These are phyloP conservation scores for Ormosia emarginata DNA, from an alignment of 306 rosid species.

Conservation along the genomic window DNA sequence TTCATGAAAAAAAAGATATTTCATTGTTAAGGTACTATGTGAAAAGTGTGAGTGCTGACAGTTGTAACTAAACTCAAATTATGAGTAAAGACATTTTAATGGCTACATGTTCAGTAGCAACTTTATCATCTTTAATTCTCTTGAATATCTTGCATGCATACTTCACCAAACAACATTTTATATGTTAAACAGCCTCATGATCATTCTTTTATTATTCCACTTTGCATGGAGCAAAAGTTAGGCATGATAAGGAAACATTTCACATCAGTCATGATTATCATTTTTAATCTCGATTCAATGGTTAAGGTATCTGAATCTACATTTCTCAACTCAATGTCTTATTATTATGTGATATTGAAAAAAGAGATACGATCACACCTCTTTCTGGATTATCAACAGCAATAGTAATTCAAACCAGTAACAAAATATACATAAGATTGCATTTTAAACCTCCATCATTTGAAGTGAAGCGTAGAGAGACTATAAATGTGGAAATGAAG, in stretches of 20 bases:
- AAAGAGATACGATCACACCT: background rate
- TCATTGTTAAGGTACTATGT: background rate
- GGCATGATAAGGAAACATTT: background rate
- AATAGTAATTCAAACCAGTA: background rate
- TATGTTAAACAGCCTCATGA: background rate
- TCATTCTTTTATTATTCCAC: background rate
- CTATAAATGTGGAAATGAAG: background rate
- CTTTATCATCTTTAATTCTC: background rate
- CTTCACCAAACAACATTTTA: background rate
- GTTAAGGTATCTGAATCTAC: background rate
- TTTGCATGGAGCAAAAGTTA: background rate
- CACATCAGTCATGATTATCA: background rate
- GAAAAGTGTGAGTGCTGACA: background rate
- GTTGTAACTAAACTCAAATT: background rate
- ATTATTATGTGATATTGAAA: background rate
- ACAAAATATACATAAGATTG: background rate
- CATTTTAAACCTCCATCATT: background rate
- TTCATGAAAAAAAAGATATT: background rate
- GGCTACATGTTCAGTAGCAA: background rate
- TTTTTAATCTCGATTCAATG: background rate
- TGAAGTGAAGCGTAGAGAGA: background rate
- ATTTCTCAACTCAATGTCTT: background rate
- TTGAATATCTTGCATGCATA: background rate
- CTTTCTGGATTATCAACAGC: conserved; percentile 1
- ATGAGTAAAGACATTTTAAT: background rate